phyloP scores from a whole-genome alignment of 139 green algal genomes.

The Trebouxia sp. region DNA sequence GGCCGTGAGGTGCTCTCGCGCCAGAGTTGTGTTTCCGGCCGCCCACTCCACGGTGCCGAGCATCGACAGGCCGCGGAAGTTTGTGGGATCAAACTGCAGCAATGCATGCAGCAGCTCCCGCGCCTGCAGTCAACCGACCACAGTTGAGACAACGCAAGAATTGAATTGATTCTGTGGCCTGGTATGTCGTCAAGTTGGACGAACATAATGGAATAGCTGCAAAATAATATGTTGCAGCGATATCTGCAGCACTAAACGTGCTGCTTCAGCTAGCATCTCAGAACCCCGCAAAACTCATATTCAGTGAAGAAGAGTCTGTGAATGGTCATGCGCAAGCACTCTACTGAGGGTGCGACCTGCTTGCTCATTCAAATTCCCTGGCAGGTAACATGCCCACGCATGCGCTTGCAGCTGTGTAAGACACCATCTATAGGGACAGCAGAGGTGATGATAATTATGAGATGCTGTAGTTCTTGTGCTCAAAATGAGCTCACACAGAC shows the following conservation, averaged over 20 bases:
- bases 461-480: neutral
- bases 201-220: neutral
- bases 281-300: neutral
- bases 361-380: neutral
- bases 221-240: too few relatives aligned
- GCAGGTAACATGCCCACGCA: neutral
- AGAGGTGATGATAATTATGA: neutral
- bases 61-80: constrained; percentile 44
- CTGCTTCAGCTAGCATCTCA: neutral
- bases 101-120: constrained; percentile 27
- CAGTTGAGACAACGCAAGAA: neutral
- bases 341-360: too few relatives aligned
- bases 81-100: constrained; percentile 47
- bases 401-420: neutral
- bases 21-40: constrained; percentile 14
- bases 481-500: neutral
- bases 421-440: neutral
- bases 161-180: neutral
- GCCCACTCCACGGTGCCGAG: constrained; percentile 39
- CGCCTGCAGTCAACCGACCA: neutral
- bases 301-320: neutral
- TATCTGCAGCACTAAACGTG: neutral
- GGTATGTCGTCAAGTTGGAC: neutral
- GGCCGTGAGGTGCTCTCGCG: constrained; percentile 38
- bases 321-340: too few relatives aligned